Evolutionary conservation across 2,329 filamentous ascomycete genomes (phyloP), one percentile per base, ranked within the genome.

Genomic region (Lizonia empirigonia): DNA sequence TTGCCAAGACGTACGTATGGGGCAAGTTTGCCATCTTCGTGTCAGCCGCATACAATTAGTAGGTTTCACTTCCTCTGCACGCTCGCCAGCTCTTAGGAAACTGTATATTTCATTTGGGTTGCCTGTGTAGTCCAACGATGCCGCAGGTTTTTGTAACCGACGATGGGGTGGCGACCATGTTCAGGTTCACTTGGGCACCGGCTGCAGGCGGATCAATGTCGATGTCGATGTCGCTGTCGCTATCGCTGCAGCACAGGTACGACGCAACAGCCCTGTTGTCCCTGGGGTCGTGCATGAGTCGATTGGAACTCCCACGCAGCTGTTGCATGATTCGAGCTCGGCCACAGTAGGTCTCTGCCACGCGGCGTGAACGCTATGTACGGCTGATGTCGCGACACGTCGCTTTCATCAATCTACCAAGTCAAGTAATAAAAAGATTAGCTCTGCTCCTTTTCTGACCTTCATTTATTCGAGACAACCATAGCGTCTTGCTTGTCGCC

Each of bases 1-100:
- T 29, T 12, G 38, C 24, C 30, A 26, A 18, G 16, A 27, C 20
- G 8, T 24, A 20, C 15, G 20, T 41, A 22, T 36, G 30, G 20
- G 49, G 41, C 20, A 51, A 37, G 7, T 37, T 32, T 46, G 41
- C 41, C 49, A 41, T 30, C 12, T 5, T 13, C 8, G 30, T 36
- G 13, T 34, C 27, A 35, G 5, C n/a, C 35, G 12, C 29, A 4
- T 15, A 13, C 9, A 23, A 7, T 7, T 29, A n/a, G 13, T 27
- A 20, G 27, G 38, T 27, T 27, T 34, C 22, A 16, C 15, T 32
- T 3, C 32, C n/a, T 19, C 9, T 8, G 7, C 20, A 26, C 7
- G 22, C 16, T 22, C 9, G 13, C 13, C 34, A 20, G 10, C 4
- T 24, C 15, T 16, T 12, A 12, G 9, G 12, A 42, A 4, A 20